Conservation (phyloP, 176 grass and related monocot genomes). For the Hordeum vulgare region MorexV3_pseudomolecules_assembly NC_058523.1:35488355-35488854, state of each 20-base stretch:
- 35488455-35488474: background rate
- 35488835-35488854: slow-evolving; percentile 57
- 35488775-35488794: background rate
- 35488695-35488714: background rate
- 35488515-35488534: background rate
- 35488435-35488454: background rate
- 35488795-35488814: slow-evolving; percentile 29
- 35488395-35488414: background rate
- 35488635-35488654: background rate
- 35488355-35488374: background rate
- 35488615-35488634: background rate
- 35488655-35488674: background rate
- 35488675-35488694: background rate
- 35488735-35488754: slow-evolving; percentile 24
- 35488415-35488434: background rate
- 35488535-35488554: background rate
- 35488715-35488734: background rate
- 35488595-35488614: background rate
- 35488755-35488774: background rate
- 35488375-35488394: background rate
- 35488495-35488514: background rate
- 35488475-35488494: background rate
- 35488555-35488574: background rate
- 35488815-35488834: slow-evolving; percentile 86
- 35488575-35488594: background rate